A percentile compares a stretch with the other conserved stretches of the same genome.
These are phyloP conservation scores for Beverwykella pulmonaria DNA, from an alignment of 495 filamentous ascomycete genomes.

Conservation along the genomic window DNA sequence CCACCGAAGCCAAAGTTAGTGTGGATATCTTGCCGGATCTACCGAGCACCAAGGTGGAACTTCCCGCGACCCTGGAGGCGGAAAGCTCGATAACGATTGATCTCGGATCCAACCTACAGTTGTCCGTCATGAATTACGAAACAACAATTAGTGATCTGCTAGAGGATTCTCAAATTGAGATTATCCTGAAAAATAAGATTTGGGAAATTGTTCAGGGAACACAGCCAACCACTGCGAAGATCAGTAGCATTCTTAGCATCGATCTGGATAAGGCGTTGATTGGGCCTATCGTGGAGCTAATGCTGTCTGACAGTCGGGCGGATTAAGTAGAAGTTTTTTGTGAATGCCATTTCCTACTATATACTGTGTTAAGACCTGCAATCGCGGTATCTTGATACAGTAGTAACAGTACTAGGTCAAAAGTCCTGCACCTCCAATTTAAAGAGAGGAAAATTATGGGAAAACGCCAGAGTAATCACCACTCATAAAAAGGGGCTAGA, in stretches of 20 bases:
- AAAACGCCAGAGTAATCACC: too few relatives aligned
- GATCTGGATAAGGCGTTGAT: not conserved
- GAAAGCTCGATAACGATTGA: not conserved
- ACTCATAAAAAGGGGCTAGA: too few relatives aligned
- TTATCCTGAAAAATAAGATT: not conserved
- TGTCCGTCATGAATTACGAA: not conserved
- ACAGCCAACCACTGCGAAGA: not conserved
- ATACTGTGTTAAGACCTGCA: too few relatives aligned
- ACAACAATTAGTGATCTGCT: not conserved
- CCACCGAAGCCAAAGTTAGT: not conserved
- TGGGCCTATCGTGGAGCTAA: not conserved
- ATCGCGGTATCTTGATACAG: too few relatives aligned
- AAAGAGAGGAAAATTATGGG: too few relatives aligned
- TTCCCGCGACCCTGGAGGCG: not conserved
- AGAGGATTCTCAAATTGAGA: not conserved
- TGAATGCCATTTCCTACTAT: too few relatives aligned
- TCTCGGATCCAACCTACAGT: constrained; percentile 2
- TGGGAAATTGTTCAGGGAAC: not conserved
- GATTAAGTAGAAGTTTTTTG: too few relatives aligned
- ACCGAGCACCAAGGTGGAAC: not conserved
- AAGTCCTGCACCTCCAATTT: too few relatives aligned
- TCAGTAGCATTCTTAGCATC: not conserved
- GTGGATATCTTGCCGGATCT: not conserved
- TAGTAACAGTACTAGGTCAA: too few relatives aligned
- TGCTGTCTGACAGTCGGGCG: not conserved